These are phyloP conservation scores for Eimeria tenella DNA, from an alignment of 169 alveolate genomes.

Conservation along the genomic window DNA sequence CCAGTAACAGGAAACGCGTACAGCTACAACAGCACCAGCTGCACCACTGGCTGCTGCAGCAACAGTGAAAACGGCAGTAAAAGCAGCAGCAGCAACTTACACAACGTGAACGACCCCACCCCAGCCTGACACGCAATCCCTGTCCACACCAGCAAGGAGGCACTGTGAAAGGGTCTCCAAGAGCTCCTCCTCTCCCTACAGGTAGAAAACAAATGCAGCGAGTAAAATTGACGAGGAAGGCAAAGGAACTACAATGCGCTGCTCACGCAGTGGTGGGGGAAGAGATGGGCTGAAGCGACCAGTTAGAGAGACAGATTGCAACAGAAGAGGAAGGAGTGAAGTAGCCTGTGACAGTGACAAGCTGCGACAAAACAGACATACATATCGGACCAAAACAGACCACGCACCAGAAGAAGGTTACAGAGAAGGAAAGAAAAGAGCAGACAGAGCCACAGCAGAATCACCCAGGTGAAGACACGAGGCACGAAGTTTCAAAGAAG, in stretches of 20 bases:
- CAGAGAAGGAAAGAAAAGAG: neutral
- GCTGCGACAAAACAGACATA: neutral
- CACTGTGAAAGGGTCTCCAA: constrained; percentile 96
- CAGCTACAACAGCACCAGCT: neutral
- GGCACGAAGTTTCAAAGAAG: too few relatives aligned
- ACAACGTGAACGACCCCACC: constrained; percentile 96
- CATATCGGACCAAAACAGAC: neutral
- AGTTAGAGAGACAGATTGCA: neutral
- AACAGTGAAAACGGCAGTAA: neutral
- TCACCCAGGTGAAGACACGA: too few relatives aligned
- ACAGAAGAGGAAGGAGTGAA: neutral
- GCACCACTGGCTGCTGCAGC: neutral
- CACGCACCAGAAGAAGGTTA: neutral
- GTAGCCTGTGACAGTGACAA: neutral
- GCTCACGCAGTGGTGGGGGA: neutral
- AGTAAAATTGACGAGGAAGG: neutral
- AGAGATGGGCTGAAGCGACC: neutral
- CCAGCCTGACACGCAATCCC: constrained; percentile 98
- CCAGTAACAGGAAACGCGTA: constrained; percentile 22
- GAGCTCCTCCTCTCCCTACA: constrained; percentile 91
- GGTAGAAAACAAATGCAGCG: neutral
- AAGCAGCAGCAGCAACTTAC: constrained; percentile 78
- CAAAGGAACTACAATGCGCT: neutral
- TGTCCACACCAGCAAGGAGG: constrained; percentile 95
- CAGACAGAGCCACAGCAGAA: neutral